Evolutionary conservation across 2,329 filamentous ascomycete genomes (phyloP).

Genomic region (Pezicula rhizophila): DNA sequence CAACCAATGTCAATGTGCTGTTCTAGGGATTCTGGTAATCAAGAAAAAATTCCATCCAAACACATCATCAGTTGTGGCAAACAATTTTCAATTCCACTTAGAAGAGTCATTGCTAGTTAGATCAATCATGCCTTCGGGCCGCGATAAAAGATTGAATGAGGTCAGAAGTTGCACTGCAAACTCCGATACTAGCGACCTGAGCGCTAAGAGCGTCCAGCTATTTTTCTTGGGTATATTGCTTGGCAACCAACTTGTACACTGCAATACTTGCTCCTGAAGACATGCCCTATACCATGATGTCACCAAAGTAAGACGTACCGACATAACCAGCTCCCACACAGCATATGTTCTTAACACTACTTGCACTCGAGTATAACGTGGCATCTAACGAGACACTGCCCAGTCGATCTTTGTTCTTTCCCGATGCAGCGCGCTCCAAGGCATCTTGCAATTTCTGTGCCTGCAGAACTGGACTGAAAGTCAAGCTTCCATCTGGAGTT

Average conservation of each 20-base stretch:
- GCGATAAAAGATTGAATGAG: no score
- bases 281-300: not conserved
- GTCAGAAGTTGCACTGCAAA: no score
- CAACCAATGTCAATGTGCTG: not conserved
- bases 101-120: no score
- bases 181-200: no score
- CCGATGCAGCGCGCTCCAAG: constrained; percentile 7
- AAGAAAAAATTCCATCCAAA: no score
- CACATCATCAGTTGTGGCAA: no score
- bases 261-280: not conserved
- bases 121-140: no score
- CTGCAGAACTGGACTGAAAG: constrained; percentile 36
- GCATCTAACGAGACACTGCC: constrained; percentile 5
- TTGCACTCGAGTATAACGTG: not conserved
- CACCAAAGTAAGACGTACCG: constrained; percentile 43
- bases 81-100: no score
- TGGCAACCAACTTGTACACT: not conserved
- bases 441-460: constrained; percentile 21
- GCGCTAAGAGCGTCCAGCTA: no score
- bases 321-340: constrained; percentile 74
- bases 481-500: constrained; percentile 36
- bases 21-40: no score
- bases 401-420: not conserved
- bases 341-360: constrained; percentile 53
- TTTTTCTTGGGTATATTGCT: not conserved